Evolutionary conservation across 2,329 filamentous ascomycete genomes (phyloP).

Genomic region (Fusarium graminum): DNA sequence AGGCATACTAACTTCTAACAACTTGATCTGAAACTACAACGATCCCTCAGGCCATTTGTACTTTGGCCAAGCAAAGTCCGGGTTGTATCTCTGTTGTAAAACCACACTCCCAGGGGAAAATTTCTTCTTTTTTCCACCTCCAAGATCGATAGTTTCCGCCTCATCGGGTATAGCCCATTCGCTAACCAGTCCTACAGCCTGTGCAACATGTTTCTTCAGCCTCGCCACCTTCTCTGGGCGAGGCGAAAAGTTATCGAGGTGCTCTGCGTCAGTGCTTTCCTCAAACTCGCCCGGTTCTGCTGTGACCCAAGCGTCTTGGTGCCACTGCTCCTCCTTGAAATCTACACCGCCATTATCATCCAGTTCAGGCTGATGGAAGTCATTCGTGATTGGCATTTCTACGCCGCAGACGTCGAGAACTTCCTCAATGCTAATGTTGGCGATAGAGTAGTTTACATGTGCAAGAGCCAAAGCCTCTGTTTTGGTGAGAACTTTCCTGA

Average conservation of each 20-base stretch:
- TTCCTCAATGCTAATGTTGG: slow-evolving; percentile 3
- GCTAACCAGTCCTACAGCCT: neutral
- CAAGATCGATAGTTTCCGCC: neutral
- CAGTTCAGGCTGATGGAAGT: slow-evolving; percentile 6
- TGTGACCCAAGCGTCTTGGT: neutral
- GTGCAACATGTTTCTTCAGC: neutral
- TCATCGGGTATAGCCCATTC: neutral
- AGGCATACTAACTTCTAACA: too few species aligned
- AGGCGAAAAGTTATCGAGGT: neutral
- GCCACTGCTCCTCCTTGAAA: neutral
- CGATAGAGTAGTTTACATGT: neutral
- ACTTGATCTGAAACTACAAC: neutral
- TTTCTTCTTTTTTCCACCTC: neutral
- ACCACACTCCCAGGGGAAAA: slow-evolving; percentile 9
- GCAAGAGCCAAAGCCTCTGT: slow-evolving; percentile 4
- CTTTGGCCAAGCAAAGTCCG: neutral
- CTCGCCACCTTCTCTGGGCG: neutral
- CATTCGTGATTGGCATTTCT: slow-evolving; percentile 1
- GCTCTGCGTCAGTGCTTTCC: neutral
- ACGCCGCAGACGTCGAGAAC: neutral
- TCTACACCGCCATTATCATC: neutral
- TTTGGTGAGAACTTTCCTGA: slow-evolving; percentile 8
- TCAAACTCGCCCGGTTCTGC: slow-evolving; percentile 9
- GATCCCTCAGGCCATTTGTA: slow-evolving; percentile 7
- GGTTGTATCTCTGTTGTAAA: slow-evolving; percentile 11